phyloP scores from a whole-genome alignment of 768 basidiomycete species.

The Russula dissimulans region DNA sequence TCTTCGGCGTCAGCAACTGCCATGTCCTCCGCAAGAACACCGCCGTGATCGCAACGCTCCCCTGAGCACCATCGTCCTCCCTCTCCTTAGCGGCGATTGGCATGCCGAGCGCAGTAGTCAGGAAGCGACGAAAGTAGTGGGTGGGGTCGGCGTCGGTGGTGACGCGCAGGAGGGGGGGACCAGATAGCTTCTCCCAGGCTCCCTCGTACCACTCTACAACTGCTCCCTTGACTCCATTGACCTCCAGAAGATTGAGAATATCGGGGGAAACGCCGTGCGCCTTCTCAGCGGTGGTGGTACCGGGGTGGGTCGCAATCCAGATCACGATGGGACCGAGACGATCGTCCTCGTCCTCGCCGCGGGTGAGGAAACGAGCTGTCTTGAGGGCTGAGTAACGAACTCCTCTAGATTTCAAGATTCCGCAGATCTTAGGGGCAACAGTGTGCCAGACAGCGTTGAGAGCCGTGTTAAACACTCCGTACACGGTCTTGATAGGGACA shows the following conservation, averaged over 20 bases:
- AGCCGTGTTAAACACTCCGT: constrained; percentile 11
- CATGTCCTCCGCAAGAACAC: too few relatives aligned
- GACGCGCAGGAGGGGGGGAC: not conserved
- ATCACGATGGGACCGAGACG: constrained; percentile 22
- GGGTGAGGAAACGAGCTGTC: not conserved
- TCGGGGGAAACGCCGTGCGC: constrained; percentile 19
- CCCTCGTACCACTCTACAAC: not conserved
- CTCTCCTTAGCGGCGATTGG: not conserved
- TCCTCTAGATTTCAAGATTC: not conserved
- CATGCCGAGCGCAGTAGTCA: not conserved
- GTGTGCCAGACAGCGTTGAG: constrained; percentile 11
- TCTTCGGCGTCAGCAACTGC: too few relatives aligned
- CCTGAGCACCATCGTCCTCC: not conserved
- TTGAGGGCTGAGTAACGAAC: not conserved
- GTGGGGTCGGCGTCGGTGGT: not conserved
- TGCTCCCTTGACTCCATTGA: not conserved
- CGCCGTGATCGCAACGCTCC: too few relatives aligned
- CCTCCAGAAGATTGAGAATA: constrained; percentile 13
- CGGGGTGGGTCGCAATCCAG: constrained; percentile 21
- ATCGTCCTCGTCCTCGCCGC: constrained; percentile 4
- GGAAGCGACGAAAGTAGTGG: not conserved
- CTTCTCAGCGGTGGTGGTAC: constrained; percentile 16
- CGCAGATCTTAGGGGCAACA: constrained; percentile 10
- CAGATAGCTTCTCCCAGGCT: not conserved
- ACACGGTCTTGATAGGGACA: constrained; percentile 5